Evolutionary conservation across 371 early-diverging fungal genomes (phyloP).

Genomic region (Apophysomyces trapeziformis): DNA sequence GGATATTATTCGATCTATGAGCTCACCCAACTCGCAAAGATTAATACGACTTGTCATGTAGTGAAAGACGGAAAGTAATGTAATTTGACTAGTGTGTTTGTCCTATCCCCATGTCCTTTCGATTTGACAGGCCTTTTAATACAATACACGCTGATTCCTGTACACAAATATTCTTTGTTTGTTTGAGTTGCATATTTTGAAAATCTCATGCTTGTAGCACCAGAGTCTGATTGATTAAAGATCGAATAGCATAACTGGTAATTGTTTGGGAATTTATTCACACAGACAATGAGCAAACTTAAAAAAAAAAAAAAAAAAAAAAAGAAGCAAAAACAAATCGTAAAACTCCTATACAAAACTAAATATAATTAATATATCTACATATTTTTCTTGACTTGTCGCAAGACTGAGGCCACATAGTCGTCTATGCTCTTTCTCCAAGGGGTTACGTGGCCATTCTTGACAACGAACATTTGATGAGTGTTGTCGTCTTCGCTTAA

Average conservation of each 20-base stretch:
- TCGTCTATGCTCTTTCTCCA: slow-evolving; percentile 56
- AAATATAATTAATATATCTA: neutral
- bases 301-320: neutral
- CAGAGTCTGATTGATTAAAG: no score
- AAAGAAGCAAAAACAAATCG: neutral
- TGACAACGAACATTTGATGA: slow-evolving; percentile 36
- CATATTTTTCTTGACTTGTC: slow-evolving; percentile 27
- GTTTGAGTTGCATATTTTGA: no score
- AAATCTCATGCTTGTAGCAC: no score
- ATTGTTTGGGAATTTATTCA: no score
- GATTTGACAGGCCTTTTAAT: no score
- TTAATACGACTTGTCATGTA: slow-evolving; percentile 42
- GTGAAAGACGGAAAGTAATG: slow-evolving; percentile 10
- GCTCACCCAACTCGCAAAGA: slow-evolving; percentile 46
- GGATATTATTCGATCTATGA: slow-evolving; percentile 55
- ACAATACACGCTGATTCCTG: no score
- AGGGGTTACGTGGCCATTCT: slow-evolving; percentile 35
- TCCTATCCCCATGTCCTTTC: no score
- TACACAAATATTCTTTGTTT: no score
- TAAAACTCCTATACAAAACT: no score
- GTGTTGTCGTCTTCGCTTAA: slow-evolving; percentile 50
- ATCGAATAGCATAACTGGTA: no score
- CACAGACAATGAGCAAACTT: no score
- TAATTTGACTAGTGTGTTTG: neutral
- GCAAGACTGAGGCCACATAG: slow-evolving; percentile 43